Conservation (phyloP, 345 rosid species). For the Cardamine resedifolia region DNA sequence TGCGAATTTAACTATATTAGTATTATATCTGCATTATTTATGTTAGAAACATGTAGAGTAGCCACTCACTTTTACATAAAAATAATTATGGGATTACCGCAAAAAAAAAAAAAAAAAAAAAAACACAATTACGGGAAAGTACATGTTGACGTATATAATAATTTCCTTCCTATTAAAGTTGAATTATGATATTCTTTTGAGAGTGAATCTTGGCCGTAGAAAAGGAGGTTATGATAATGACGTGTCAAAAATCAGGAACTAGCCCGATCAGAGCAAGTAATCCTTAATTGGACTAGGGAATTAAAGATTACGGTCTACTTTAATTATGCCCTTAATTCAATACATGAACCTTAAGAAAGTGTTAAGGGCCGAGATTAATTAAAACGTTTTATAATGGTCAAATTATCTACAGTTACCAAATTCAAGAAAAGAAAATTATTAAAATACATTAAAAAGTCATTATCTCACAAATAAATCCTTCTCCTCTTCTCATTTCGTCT, state of each 20-base stretch:
- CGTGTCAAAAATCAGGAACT: constrained; percentile 20
- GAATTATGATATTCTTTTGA: background rate
- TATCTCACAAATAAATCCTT: constrained; percentile 19
- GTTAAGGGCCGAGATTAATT: constrained; percentile 41
- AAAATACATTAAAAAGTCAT: constrained; percentile 14
- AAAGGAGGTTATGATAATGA: constrained; percentile 23
- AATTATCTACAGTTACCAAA: constrained; percentile 23
- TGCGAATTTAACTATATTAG: background rate
- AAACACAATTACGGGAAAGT: background rate
- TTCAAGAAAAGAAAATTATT: background rate
- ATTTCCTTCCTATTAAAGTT: background rate
- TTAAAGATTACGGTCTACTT: constrained; percentile 3
- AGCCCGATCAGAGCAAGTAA: constrained; percentile 24
- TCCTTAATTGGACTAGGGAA: constrained; percentile 18
- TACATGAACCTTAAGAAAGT: constrained; percentile 27
- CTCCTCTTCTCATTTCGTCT: constrained; percentile 9
- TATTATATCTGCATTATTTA: background rate
- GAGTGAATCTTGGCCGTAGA: constrained; percentile 17
- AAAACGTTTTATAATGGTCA: constrained; percentile 37
- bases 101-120: no score
- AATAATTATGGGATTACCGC: background rate
- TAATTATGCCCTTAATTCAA: constrained; percentile 33
- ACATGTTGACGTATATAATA: background rate
- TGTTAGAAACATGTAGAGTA: background rate
- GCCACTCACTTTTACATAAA: background rate